A percentile compares a stretch with the other conserved stretches of the same genome.
Conservation (phyloP, 2,329 filamentous ascomycete species). For the Lachnellula willkommii region DNA sequence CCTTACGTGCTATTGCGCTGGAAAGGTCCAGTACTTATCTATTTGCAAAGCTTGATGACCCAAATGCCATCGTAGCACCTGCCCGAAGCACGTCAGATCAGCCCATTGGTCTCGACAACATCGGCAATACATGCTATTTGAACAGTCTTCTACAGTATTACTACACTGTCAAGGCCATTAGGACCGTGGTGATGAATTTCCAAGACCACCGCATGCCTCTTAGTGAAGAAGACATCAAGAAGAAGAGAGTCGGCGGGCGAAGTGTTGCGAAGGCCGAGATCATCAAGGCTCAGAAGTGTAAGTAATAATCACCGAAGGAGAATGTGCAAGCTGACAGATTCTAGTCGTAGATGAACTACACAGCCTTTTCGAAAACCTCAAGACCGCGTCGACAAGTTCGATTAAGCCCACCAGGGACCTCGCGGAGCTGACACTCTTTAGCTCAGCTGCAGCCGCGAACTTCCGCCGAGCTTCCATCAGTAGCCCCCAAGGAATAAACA, state of each 20-base stretch:
- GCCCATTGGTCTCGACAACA: constrained; percentile 85
- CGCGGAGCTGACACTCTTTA: constrained; percentile 72
- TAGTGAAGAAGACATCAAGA: constrained; percentile 55
- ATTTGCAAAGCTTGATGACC: constrained; percentile 31
- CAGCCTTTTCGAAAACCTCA: constrained; percentile 65
- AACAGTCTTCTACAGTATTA: constrained; percentile 96
- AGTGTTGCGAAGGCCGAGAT: constrained; percentile 55
- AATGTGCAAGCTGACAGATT: constrained; percentile 16
- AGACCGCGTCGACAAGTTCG: constrained; percentile 53
- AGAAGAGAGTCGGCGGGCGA: constrained; percentile 71
- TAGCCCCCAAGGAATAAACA: constrained; percentile 30
- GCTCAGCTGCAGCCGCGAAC: constrained; percentile 48
- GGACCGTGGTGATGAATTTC: constrained; percentile 74
- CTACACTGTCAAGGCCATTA: constrained; percentile 77
- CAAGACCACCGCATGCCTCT: constrained; percentile 65
- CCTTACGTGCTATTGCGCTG: constrained; percentile 29
- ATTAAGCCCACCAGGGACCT: constrained; percentile 71
- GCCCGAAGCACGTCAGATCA: constrained; percentile 41
- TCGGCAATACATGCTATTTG: constrained; percentile 96
- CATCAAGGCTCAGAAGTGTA: constrained; percentile 65
- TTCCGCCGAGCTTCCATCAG: constrained; percentile 43
- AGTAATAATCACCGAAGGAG: constrained; percentile 35
- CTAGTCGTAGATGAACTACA: constrained; percentile 71
- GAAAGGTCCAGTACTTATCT: constrained; percentile 30
- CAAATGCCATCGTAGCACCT: constrained; percentile 28